A percentile compares a stretch with the other conserved stretches of the same genome.
Conservation (phyloP, 345 rosid genomes). For the Gossypium mustelinum region DNA sequence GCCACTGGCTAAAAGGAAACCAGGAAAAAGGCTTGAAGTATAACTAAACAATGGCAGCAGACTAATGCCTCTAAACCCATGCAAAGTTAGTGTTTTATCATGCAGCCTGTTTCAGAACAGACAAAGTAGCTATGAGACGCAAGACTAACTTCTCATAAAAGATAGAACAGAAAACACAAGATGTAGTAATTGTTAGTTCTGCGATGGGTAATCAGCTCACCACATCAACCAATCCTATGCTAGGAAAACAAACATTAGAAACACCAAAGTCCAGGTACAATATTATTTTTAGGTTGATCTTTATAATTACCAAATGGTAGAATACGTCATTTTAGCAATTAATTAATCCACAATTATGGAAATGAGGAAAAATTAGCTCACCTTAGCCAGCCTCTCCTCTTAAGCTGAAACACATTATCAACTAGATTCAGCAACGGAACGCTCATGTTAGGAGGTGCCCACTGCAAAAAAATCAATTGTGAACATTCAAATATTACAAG, state of each 20-base stretch:
- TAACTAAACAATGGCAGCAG: not conserved
- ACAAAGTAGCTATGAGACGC: not conserved
- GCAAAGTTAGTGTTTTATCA: not conserved
- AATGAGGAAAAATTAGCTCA: constrained; percentile 28
- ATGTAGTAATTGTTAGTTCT: not conserved
- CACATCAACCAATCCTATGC: not conserved
- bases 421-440: constrained; percentile 92
- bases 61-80: constrained; percentile 1
- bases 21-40: not conserved
- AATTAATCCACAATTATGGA: not conserved
- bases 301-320: not conserved
- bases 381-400: constrained; percentile 99
- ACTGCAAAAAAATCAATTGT: constrained; percentile 1
- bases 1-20: not conserved
- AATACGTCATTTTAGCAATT: not conserved
- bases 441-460: constrained; percentile 86
- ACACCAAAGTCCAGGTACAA: not conserved
- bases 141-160: not conserved
- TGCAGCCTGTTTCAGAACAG: not conserved
- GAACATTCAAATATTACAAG: not conserved
- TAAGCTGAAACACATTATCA: constrained; percentile 93
- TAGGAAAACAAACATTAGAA: not conserved
- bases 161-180: not conserved
- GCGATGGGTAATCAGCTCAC: not conserved
- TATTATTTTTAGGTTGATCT: not conserved